Evolutionary conservation across 768 basidiomycete species (phyloP).

Genomic region (Trametes coccinea): DNA sequence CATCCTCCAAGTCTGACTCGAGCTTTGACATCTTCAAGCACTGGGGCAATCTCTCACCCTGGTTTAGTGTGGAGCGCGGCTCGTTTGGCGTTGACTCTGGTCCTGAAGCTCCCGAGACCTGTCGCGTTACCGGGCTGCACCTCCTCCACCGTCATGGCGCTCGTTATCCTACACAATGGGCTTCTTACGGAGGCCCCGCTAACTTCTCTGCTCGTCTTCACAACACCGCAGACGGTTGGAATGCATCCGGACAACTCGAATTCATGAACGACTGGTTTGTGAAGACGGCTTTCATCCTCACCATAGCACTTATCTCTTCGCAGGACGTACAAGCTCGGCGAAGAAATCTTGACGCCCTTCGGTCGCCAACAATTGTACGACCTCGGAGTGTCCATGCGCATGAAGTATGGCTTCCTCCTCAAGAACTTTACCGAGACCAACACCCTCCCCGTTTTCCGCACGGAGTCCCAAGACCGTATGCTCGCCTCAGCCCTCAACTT

Average conservation of each 20-base stretch:
- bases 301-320: not conserved
- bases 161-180: slow-evolving; percentile 61
- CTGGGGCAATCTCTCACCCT: slow-evolving; percentile 87
- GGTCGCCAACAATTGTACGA: slow-evolving; percentile 85
- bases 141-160: slow-evolving; percentile 84
- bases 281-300: not conserved
- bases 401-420: slow-evolving; percentile 46
- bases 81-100: slow-evolving; percentile 74
- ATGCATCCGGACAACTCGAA: slow-evolving; percentile 58
- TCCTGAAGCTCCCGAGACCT: slow-evolving; percentile 68
- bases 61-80: slow-evolving; percentile 70
- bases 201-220: slow-evolving; percentile 58
- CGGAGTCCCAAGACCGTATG: slow-evolving; percentile 56
- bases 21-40: slow-evolving; percentile 68
- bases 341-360: slow-evolving; percentile 89
- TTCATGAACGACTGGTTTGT: slow-evolving; percentile 85
- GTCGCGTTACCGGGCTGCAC: slow-evolving; percentile 72
- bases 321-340: slow-evolving; percentile 89
- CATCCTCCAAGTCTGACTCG: slow-evolving; percentile 11
- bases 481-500: slow-evolving; percentile 53
- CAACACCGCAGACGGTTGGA: slow-evolving; percentile 56
- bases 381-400: slow-evolving; percentile 43
- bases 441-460: slow-evolving; percentile 51
- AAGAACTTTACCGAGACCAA: slow-evolving; percentile 42
- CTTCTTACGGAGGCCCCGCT: slow-evolving; percentile 64